Evolutionary conservation across 306 rosid species (phyloP), one percentile per base, ranked within the genome.

Genomic region (Begonia peltatifolia): DNA sequence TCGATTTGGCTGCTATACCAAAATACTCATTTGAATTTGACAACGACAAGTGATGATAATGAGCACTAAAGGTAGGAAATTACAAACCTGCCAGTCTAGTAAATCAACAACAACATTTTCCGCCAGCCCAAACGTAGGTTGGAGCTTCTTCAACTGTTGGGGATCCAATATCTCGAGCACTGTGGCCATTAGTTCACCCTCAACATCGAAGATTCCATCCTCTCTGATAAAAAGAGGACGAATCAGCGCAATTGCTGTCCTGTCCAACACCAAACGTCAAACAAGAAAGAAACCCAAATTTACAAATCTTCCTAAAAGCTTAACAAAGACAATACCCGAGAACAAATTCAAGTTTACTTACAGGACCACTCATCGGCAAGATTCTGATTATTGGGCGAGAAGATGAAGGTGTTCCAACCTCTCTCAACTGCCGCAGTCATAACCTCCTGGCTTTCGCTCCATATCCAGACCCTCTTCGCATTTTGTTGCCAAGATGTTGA

Each of bases 351-450:
- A 47, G 42, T 12, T 30, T 60, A 56, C 72, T 70, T 76, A 90
- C 95, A 75, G n/a, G 95, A 83, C 85, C 94, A 90, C 9, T 85
- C 79, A 67, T 54, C 15, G 53, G 87, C 87, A 42, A 90, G 90
- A 20, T 83, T 70, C 36, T 50, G 68, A 69, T 68, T 48, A 0
- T 60, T 64, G 12, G 84, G 58, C 11, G 83, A 30, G 65, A 85
- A 90, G 63, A 85, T 3, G 69, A 90, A 80, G 41, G 95, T 83
- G 52, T 66, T 71, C 95, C 97, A 83, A 61, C 94, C 95, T 68
- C 95, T 72, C 73, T 90, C 95, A 4, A 85, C 80, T n/a, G 97
- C 81, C 16, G 97, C 73, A 41, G 85, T 82, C 84, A 90, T 78
- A 43, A 85, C 97, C 51, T 69, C 62, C 68, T 69, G 79, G 76